phyloP scores from a whole-genome alignment of 2,329 filamentous ascomycete species.

The Talaromyces rugulosus region DNA sequence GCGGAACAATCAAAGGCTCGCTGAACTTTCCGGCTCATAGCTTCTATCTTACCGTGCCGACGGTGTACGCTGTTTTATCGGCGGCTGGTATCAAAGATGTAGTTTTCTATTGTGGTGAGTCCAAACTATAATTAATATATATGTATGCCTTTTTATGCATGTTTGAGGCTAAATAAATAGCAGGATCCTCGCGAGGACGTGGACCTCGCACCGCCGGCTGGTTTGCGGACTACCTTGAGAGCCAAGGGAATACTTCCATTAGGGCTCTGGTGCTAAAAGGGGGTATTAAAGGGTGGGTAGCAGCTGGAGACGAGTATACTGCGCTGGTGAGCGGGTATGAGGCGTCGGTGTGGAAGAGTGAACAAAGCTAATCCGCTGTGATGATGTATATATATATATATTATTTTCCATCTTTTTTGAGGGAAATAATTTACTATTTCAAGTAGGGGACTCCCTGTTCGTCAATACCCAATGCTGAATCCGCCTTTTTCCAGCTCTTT shows the following conservation, averaged over 20 bases:
- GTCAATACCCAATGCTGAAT: too few species aligned
- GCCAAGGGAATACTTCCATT: conserved; percentile 38
- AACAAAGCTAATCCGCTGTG: neutral
- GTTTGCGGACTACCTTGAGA: conserved; percentile 51
- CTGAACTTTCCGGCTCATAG: conserved; percentile 45
- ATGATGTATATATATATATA: neutral
- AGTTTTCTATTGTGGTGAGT: conserved; percentile 41
- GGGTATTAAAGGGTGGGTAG: conserved; percentile 54
- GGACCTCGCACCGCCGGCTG: conserved; percentile 53
- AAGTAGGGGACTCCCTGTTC: too few species aligned
- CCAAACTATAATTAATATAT: too few species aligned
- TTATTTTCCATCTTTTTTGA: neutral
- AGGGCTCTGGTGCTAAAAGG: conserved; percentile 49
- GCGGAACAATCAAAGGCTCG: conserved; percentile 57
- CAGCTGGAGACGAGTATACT: conserved; percentile 45
- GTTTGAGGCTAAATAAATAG: neutral
- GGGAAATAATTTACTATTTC: neutral
- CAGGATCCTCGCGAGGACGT: conserved; percentile 54
- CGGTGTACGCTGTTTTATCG: conserved; percentile 29
- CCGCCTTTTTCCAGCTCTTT: too few species aligned
- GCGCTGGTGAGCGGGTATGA: conserved; percentile 47
- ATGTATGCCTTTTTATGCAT: too few species aligned
- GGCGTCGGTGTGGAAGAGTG: neutral
- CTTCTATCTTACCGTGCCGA: conserved; percentile 33
- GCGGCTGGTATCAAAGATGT: conserved; percentile 28